A percentile compares a stretch with the other conserved stretches of the same genome.
These are phyloP conservation scores for Lumnitzera littorea DNA, from an alignment of 345 rosid species.

Conservation along the genomic window DNA sequence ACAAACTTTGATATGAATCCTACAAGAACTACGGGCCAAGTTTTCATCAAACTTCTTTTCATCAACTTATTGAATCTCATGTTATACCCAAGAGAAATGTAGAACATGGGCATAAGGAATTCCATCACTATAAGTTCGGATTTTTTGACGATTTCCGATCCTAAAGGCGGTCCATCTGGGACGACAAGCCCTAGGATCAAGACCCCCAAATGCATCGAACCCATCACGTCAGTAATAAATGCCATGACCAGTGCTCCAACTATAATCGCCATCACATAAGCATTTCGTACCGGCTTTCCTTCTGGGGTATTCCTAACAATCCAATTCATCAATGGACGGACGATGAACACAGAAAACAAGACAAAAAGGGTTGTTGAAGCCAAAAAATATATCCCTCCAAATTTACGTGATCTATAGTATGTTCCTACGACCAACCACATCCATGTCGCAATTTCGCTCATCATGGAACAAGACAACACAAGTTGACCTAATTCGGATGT, in stretches of 20 bases:
- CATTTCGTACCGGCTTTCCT: conserved; percentile 8
- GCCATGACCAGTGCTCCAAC: conserved; percentile 3
- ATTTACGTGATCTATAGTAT: not conserved
- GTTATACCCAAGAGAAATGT: conserved; percentile 1
- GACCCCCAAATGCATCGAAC: conserved; percentile 8
- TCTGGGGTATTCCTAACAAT: conserved; percentile 12
- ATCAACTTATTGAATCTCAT: not conserved
- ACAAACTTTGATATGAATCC: no score
- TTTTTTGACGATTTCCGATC: not conserved
- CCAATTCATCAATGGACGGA: not conserved
- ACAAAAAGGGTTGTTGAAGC: not conserved
- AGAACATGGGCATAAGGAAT: conserved; percentile 11
- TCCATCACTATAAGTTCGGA: conserved; percentile 9
- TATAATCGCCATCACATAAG: conserved; percentile 1
- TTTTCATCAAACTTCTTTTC: no score
- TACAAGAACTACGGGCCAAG: no score
- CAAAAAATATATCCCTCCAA: no score
- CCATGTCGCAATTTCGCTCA: conserved; percentile 3
- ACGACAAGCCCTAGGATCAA: conserved; percentile 7
- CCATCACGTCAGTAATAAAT: conserved; percentile 2
- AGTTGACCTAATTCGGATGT: conserved; percentile 27
- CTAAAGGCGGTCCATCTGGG: conserved; percentile 12
- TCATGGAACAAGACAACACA: conserved; percentile 15
- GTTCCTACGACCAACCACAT: not conserved
- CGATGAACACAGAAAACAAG: not conserved